Conservation (phyloP, 371 early-diverging fungal genomes). For the Mortierella polycephala region DNA sequence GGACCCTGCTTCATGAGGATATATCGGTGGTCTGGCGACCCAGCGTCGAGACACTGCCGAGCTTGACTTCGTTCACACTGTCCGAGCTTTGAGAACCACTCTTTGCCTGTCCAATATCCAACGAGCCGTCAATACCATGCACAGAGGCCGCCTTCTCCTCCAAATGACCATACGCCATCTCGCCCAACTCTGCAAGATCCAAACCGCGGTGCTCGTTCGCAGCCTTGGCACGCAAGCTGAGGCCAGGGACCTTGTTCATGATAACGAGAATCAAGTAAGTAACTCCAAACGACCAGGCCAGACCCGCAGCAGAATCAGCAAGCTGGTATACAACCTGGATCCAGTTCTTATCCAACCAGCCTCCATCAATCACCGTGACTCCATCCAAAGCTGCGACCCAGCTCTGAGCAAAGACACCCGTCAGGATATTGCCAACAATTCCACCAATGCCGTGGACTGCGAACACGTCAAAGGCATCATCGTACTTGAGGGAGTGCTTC, state of each 20-base stretch:
- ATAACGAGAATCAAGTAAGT: constrained; percentile 78
- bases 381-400: constrained; percentile 83
- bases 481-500: constrained; percentile 84
- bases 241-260: constrained; percentile 85
- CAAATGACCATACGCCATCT: constrained; percentile 64
- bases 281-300: constrained; percentile 82
- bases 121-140: constrained; percentile 26
- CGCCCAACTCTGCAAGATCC: constrained; percentile 85
- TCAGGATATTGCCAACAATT: constrained; percentile 84
- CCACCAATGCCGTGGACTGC: constrained; percentile 93
- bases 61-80: constrained; percentile 37
- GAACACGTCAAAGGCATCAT: constrained; percentile 91
- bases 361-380: constrained; percentile 71
- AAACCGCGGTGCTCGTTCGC: constrained; percentile 78
- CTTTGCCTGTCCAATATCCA: constrained; percentile 39
- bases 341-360: constrained; percentile 88
- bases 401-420: constrained; percentile 89
- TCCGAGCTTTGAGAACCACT: constrained; percentile 17
- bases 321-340: constrained; percentile 85
- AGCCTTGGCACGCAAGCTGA: constrained; percentile 78
- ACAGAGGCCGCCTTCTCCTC: constrained; percentile 25
- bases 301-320: constrained; percentile 78
- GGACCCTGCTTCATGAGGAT: background rate
- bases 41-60: constrained; percentile 42
- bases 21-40: constrained; percentile 8